Evolutionary conservation across 1,284 basidiomycete genomes (phyloP).

Genomic region (Vanrija humicola): DNA sequence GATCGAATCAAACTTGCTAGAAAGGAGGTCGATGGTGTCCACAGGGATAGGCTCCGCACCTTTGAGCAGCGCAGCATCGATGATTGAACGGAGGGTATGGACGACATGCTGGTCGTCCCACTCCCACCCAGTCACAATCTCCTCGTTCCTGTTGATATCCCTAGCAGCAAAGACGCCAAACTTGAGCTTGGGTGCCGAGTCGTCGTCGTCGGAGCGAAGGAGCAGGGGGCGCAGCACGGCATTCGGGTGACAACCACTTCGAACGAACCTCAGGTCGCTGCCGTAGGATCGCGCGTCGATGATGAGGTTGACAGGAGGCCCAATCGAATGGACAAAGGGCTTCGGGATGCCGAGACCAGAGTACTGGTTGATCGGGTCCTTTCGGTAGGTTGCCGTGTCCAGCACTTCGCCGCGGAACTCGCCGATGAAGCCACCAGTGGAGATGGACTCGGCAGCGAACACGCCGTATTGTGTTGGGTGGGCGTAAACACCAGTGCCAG

Average conservation of each 20-base stretch:
- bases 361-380: constrained; percentile 57
- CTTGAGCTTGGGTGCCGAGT: constrained; percentile 53
- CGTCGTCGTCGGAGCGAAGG: constrained; percentile 26
- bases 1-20: constrained; percentile 63
- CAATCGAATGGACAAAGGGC: constrained; percentile 71
- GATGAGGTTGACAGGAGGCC: constrained; percentile 72
- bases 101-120: constrained; percentile 92
- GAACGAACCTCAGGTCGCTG: constrained; percentile 66
- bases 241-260: constrained; percentile 85
- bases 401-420: constrained; percentile 45
- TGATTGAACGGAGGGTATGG: constrained; percentile 58
- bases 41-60: constrained; percentile 12
- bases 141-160: constrained; percentile 74
- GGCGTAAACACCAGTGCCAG: constrained; percentile 31
- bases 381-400: constrained; percentile 40
- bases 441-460: constrained; percentile 29
- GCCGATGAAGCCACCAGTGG: constrained; percentile 38
- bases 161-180: constrained; percentile 81
- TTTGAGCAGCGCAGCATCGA: constrained; percentile 26
- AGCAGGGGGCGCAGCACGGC: constrained; percentile 76
- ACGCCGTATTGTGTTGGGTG: constrained; percentile 46
- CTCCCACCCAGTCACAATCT: constrained; percentile 89
- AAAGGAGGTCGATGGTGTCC: constrained; percentile 40
- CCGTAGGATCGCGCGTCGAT: constrained; percentile 81
- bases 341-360: constrained; percentile 54